Evolutionary conservation across 768 basidiomycete species (phyloP).

Genomic region (Antrodiella citrinella): DNA sequence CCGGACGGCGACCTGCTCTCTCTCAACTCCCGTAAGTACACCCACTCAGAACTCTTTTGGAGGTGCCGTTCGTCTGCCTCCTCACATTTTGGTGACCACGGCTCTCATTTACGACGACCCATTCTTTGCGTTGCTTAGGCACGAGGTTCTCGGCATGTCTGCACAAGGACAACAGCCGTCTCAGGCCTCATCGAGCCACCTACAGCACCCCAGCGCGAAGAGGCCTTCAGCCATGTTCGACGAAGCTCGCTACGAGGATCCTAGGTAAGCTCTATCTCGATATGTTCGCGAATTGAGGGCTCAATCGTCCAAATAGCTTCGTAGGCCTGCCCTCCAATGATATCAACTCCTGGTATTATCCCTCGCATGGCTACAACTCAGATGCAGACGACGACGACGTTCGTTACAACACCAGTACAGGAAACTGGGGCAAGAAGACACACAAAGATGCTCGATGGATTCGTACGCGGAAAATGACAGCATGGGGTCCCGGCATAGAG

Average conservation of each 20-base stretch:
- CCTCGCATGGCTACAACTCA: constrained; percentile 64
- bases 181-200: constrained; percentile 8
- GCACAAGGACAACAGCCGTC: neutral
- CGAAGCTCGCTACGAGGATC: constrained; percentile 20
- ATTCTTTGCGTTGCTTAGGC: constrained; percentile 10
- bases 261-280: constrained; percentile 12
- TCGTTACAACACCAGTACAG: constrained; percentile 36
- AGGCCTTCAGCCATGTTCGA: constrained; percentile 11
- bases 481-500: constrained; percentile 79
- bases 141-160: constrained; percentile 6
- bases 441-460: constrained; percentile 74
- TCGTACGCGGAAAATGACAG: constrained; percentile 69
- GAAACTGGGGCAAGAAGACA: constrained; percentile 84
- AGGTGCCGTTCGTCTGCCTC: too few species aligned
- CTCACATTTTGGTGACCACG: constrained; percentile 8
- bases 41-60: too few species aligned
- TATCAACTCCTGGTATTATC: constrained; percentile 78
- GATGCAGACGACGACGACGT: constrained; percentile 50
- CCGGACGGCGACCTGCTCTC: too few species aligned
- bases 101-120: constrained; percentile 13
- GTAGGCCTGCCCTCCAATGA: constrained; percentile 41
- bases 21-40: too few species aligned
- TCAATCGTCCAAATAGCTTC: constrained; percentile 9
- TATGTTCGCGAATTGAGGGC: neutral
- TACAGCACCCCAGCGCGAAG: constrained; percentile 12